Percentiles rank a stretch among this genome's conserved stretches.
Conservation (phyloP, 2,329 filamentous ascomycete species). For the Acarospora socialis region DNA sequence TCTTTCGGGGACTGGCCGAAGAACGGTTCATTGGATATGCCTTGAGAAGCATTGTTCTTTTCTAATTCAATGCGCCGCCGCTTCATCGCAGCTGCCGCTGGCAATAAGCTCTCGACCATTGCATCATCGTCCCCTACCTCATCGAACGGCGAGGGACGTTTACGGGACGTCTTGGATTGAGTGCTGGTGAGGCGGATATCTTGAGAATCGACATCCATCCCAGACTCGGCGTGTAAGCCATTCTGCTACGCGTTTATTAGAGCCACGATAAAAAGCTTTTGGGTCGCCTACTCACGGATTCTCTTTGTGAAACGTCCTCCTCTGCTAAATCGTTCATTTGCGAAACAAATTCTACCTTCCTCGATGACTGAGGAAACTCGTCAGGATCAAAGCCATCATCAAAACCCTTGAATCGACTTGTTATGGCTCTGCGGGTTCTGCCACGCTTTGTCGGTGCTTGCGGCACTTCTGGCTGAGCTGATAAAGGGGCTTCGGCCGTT, state of each 20-base stretch:
- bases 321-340: conserved; percentile 2
- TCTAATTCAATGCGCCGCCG: conserved; percentile 53
- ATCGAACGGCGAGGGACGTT: conserved; percentile 17
- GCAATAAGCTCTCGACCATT: conserved; percentile 57
- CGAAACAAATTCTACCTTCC: conserved; percentile 18
- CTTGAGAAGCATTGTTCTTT: conserved; percentile 28
- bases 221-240: conserved; percentile 1
- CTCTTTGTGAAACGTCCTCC: conserved; percentile 7
- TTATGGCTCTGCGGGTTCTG: conserved; percentile 22
- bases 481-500: conserved; percentile 19
- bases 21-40: conserved; percentile 2
- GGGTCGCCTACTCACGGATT: no score
- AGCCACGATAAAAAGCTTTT: neutral
- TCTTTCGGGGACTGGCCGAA: conserved; percentile 1
- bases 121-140: conserved; percentile 32
- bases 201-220: conserved; percentile 12
- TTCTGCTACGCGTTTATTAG: neutral
- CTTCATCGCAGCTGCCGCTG: conserved; percentile 65
- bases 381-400: conserved; percentile 41
- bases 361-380: conserved; percentile 26
- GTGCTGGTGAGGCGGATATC: conserved; percentile 16
- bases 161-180: conserved; percentile 17
- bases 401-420: conserved; percentile 57
- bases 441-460: conserved; percentile 10
- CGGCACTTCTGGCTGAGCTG: conserved; percentile 2